Evolutionary conservation across 2,329 filamentous ascomycete genomes (phyloP).

Genomic region (Thyridium curvatum): DNA sequence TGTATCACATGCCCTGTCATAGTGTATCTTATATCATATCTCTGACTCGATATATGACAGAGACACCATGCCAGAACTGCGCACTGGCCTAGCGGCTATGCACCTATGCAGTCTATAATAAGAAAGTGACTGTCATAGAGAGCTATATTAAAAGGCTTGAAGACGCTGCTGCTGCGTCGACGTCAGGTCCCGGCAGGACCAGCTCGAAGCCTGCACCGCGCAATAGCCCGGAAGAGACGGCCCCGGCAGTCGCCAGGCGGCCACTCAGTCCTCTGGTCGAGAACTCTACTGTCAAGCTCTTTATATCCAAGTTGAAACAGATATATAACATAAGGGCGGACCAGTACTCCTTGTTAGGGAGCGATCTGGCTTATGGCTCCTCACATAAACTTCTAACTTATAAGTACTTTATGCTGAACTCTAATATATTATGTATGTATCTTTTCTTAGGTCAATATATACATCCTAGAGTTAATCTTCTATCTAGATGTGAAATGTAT

Average conservation of each 20-base stretch:
- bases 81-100: background rate
- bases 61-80: conserved; percentile 1
- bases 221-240: too few relatives aligned
- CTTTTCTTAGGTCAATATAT: too few relatives aligned
- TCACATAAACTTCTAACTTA: background rate
- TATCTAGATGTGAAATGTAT: conserved; percentile 4
- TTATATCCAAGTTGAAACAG: conserved; percentile 3
- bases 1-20: background rate
- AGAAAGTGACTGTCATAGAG: conserved; percentile 1
- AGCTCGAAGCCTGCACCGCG: too few relatives aligned
- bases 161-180: background rate
- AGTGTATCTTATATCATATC: too few relatives aligned
- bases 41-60: background rate
- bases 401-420: conserved; percentile 5
- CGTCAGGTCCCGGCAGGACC: too few relatives aligned
- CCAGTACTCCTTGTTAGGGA: too few relatives aligned
- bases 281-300: background rate
- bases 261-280: background rate
- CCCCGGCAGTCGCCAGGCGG: too few relatives aligned
- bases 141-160: conserved; percentile 1
- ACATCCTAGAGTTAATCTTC: too few relatives aligned
- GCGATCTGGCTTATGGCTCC: background rate
- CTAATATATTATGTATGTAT: conserved; percentile 1
- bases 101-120: conserved; percentile 1
- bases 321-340: background rate